These are phyloP conservation scores for Jacaranda copaia DNA, from an alignment of 257 asterid genomes.

Conservation along the genomic window DNA sequence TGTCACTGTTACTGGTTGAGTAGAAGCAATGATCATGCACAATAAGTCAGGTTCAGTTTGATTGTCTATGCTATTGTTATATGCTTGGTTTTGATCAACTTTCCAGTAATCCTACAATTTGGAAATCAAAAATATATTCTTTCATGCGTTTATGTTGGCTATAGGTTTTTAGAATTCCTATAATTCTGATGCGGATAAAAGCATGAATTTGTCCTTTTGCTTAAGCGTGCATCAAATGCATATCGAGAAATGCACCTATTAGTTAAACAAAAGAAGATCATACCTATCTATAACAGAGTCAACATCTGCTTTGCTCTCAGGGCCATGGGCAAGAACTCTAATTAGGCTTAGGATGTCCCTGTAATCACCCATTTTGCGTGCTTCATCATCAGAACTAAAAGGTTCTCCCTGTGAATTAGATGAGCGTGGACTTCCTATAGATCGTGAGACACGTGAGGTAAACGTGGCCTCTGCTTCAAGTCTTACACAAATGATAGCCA, in stretches of 20 bases:
- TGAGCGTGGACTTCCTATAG: conserved; percentile 47
- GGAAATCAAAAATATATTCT: background rate
- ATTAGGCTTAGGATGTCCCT: conserved; percentile 93
- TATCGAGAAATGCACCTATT: conserved; percentile 9
- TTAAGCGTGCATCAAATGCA: conserved; percentile 22
- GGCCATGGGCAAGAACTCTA: conserved; percentile 94
- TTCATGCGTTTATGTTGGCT: background rate
- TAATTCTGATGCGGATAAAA: conserved; percentile 31
- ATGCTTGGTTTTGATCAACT: background rate
- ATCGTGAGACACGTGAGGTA: conserved; percentile 47
- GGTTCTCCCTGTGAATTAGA: conserved; percentile 44
- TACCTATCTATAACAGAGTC: conserved; percentile 85
- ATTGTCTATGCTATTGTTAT: conserved; percentile 2
- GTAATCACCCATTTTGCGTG: conserved; percentile 80
- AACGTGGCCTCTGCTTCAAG: conserved; percentile 73
- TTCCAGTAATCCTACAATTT: background rate
- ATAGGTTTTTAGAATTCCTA: conserved; percentile 16
- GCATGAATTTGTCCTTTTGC: conserved; percentile 27
- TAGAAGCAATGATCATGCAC: conserved; percentile 20
- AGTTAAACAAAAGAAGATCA: conserved; percentile 30
- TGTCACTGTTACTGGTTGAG: background rate
- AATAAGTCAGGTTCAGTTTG: background rate
- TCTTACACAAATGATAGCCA: conserved; percentile 86
- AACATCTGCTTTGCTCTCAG: conserved; percentile 93
- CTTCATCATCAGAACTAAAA: conserved; percentile 65